phyloP scores from a whole-genome alignment of 2,329 filamentous ascomycete species.

The Botryosphaeria agaves region DNA sequence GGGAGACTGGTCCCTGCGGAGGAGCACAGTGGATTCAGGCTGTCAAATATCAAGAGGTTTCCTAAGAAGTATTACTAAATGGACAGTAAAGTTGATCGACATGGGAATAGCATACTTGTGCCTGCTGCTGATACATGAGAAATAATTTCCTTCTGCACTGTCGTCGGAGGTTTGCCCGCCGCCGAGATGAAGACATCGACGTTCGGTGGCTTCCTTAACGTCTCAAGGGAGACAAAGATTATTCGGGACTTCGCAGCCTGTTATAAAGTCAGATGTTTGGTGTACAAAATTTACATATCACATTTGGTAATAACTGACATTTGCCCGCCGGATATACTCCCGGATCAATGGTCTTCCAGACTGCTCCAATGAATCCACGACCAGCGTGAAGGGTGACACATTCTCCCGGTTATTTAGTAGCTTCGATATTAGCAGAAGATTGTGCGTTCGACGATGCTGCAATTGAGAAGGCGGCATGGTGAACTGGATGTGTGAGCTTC shows the following conservation, averaged over 20 bases:
- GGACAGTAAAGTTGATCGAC: not conserved
- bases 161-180: constrained; percentile 36
- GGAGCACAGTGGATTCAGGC: constrained; percentile 49
- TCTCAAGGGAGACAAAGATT: constrained; percentile 64
- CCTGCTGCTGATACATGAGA: not conserved
- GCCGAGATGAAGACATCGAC: constrained; percentile 52
- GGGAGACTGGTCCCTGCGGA: constrained; percentile 39
- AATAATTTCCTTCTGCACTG: constrained; percentile 13
- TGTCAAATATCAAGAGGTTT: constrained; percentile 63
- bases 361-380: constrained; percentile 77
- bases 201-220: constrained; percentile 43
- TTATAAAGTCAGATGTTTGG: constrained; percentile 7
- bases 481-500: too few species aligned
- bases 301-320: constrained; percentile 27
- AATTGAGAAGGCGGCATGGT: constrained; percentile 43
- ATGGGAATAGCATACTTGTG: not conserved
- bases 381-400: constrained; percentile 69
- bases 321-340: constrained; percentile 62
- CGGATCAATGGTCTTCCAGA: constrained; percentile 49
- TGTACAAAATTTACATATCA: constrained; percentile 1
- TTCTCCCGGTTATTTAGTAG: constrained; percentile 62
- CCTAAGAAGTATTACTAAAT: constrained; percentile 26
- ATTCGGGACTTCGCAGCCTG: constrained; percentile 50
- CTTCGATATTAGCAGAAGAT: constrained; percentile 67
- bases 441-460: constrained; percentile 64